A percentile compares a stretch with the other conserved stretches of the same genome.
These are phyloP conservation scores for Corylus americana DNA, from an alignment of 306 rosid genomes.

Conservation along the genomic window DNA sequence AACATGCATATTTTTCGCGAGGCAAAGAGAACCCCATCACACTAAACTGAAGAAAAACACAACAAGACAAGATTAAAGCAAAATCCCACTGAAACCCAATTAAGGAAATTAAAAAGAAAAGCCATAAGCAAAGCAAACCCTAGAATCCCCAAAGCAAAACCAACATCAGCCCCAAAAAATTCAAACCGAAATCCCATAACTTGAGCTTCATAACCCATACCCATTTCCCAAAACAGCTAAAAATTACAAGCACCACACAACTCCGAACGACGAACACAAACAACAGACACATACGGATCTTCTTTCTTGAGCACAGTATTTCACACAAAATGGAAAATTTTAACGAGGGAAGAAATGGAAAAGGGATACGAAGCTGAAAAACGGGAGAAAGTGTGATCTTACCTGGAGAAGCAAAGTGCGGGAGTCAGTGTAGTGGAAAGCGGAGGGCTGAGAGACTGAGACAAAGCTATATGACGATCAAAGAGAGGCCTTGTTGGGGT, in stretches of 20 bases:
- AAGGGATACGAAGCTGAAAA: neutral
- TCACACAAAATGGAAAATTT: slow-evolving; percentile 10
- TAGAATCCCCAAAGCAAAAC: slow-evolving; percentile 25
- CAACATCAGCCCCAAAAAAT: slow-evolving; percentile 10
- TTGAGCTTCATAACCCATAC: slow-evolving; percentile 24
- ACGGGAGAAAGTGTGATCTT: neutral
- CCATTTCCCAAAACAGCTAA: slow-evolving; percentile 24
- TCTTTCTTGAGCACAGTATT: neutral
- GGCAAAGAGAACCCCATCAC: neutral
- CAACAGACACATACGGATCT: slow-evolving; percentile 16
- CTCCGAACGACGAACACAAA: slow-evolving; percentile 7
- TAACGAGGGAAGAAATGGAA: slow-evolving; percentile 3
- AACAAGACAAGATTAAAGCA: neutral
- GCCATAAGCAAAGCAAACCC: slow-evolving; percentile 37
- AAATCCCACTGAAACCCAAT: neutral
- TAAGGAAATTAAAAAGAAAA: neutral
- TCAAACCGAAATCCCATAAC: slow-evolving; percentile 19
- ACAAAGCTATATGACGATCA: slow-evolving; percentile 15
- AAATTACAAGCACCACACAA: slow-evolving; percentile 16
- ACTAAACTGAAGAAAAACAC: neutral
- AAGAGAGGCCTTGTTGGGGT: neutral
- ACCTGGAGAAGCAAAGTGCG: slow-evolving; percentile 29
- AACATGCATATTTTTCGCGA: slow-evolving; percentile 22
- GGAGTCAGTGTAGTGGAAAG: neutral
- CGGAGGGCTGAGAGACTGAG: slow-evolving; percentile 8